Conservation (phyloP, 805 yeast species). For the Priceomyces fermenticarens region DNA sequence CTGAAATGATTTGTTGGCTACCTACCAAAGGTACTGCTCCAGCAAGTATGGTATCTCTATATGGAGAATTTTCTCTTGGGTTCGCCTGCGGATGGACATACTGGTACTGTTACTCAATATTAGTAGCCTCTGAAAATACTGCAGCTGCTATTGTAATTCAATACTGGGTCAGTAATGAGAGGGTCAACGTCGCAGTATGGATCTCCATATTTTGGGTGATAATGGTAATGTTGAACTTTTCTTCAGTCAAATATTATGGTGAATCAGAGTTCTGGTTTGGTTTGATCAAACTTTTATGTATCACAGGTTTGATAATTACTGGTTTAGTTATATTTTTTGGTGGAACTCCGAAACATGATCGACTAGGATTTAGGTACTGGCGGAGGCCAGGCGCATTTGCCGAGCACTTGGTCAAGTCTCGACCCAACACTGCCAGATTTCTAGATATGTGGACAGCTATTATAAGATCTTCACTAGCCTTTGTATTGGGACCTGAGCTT, state of each 20-base stretch:
- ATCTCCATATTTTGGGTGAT: slow-evolving; percentile 36
- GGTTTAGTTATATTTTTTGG: slow-evolving; percentile 20
- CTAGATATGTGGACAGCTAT: slow-evolving; percentile 60
- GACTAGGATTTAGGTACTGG: slow-evolving; percentile 22
- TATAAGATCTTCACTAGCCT: slow-evolving; percentile 60
- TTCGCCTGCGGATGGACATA: slow-evolving; percentile 19
- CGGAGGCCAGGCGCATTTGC: slow-evolving; percentile 18
- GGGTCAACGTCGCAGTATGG: slow-evolving; percentile 43
- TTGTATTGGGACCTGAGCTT: slow-evolving; percentile 54
- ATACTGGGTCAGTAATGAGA: slow-evolving; percentile 17
- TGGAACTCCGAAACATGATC: slow-evolving; percentile 16
- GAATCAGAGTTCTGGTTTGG: slow-evolving; percentile 22
- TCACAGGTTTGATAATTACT: slow-evolving; percentile 17
- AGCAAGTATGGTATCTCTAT: slow-evolving; percentile 8
- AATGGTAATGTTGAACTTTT: slow-evolving; percentile 15
- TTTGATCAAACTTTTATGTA: slow-evolving; percentile 15
- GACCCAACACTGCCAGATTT: slow-evolving; percentile 49
- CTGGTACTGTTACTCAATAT: slow-evolving; percentile 17
- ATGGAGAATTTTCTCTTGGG: slow-evolving; percentile 12
- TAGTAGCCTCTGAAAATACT: slow-evolving; percentile 20
- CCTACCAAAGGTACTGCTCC: slow-evolving; percentile 18
- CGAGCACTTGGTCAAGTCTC: slow-evolving; percentile 29
- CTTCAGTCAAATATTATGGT: slow-evolving; percentile 17
- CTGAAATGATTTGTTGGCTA: slow-evolving; percentile 15
- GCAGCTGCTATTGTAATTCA: slow-evolving; percentile 19